These are phyloP conservation scores for Ogataea polymorpha DNA, from an alignment of 805 yeast species.

Conservation along the genomic window DNA sequence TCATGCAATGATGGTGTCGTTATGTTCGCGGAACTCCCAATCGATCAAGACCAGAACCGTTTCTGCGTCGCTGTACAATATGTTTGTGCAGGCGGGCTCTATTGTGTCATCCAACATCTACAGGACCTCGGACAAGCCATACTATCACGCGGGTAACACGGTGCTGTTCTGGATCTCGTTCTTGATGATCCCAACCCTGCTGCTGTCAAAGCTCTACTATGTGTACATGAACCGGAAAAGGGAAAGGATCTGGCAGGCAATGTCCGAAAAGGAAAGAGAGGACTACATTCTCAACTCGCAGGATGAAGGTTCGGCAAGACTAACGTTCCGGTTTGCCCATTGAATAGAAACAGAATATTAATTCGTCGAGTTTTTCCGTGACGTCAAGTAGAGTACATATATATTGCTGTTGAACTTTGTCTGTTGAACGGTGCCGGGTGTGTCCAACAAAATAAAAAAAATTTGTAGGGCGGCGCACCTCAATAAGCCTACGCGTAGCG, in stretches of 20 bases:
- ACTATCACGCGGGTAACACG: constrained; percentile 55
- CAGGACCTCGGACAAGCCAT: constrained; percentile 53
- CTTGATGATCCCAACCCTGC: constrained; percentile 27
- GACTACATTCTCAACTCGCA: constrained; percentile 43
- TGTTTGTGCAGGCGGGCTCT: constrained; percentile 57
- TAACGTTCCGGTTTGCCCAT: constrained; percentile 41
- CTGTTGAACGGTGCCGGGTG: constrained; percentile 13
- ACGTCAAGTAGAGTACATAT: constrained; percentile 10
- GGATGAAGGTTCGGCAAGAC: constrained; percentile 56
- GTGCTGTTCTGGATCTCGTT: constrained; percentile 36
- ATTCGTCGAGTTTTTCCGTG: neutral
- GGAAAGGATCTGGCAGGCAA: constrained; percentile 46
- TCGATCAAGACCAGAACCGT: constrained; percentile 64
- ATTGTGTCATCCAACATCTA: constrained; percentile 58
- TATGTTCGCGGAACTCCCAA: constrained; percentile 63
- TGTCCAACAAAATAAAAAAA: constrained; percentile 11
- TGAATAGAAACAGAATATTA: constrained; percentile 1
- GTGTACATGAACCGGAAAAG: constrained; percentile 41
- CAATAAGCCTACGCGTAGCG: constrained; percentile 6
- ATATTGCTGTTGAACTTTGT: constrained; percentile 11
- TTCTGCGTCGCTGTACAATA: constrained; percentile 62
- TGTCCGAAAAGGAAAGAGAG: constrained; percentile 48
- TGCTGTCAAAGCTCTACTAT: constrained; percentile 38
- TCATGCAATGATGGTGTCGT: constrained; percentile 55
- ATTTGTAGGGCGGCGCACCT: constrained; percentile 9